Conservation (phyloP, 768 basidiomycete species). For the Agrocybe pediades region DNA sequence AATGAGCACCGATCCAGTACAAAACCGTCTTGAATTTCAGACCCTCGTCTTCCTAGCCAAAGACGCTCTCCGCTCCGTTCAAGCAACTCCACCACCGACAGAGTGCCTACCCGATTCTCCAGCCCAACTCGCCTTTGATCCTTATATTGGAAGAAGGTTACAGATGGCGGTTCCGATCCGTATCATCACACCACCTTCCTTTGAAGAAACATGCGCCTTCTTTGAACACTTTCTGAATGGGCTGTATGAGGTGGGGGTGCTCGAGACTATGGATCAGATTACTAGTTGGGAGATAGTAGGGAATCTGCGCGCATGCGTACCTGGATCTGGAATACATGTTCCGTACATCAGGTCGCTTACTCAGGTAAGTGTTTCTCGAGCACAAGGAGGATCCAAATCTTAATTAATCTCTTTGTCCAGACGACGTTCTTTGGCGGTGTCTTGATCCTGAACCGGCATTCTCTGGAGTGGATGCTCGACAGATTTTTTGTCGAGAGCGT, state of each 20-base stretch:
- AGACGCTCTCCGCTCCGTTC: conserved; percentile 41
- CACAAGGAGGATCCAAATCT: not conserved
- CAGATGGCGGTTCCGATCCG: conserved; percentile 71
- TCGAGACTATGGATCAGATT: conserved; percentile 47
- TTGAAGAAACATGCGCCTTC: conserved; percentile 52
- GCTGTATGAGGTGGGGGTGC: conserved; percentile 50
- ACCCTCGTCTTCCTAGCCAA: conserved; percentile 41
- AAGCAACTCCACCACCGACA: conserved; percentile 34
- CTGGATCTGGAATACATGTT: conserved; percentile 37
- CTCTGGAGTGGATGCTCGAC: conserved; percentile 57
- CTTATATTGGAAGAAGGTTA: conserved; percentile 64
- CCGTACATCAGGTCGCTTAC: conserved; percentile 66
- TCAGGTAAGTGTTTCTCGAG: conserved; percentile 45
- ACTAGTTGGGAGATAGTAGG: conserved; percentile 67
- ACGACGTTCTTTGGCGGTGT: conserved; percentile 60
- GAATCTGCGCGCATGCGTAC: conserved; percentile 49
- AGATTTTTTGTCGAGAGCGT: conserved; percentile 66
- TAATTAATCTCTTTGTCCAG: conserved; percentile 29
- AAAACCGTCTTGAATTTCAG: conserved; percentile 36
- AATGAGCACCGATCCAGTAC: conserved; percentile 42
- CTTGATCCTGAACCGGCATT: conserved; percentile 51
- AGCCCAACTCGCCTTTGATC: conserved; percentile 61
- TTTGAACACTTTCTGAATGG: conserved; percentile 53
- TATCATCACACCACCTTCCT: conserved; percentile 50
- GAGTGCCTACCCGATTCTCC: conserved; percentile 45